Evolutionary conservation across 805 yeast species (phyloP), one percentile per base, ranked within the genome.

Genomic region (Alloascoidea africana): DNA sequence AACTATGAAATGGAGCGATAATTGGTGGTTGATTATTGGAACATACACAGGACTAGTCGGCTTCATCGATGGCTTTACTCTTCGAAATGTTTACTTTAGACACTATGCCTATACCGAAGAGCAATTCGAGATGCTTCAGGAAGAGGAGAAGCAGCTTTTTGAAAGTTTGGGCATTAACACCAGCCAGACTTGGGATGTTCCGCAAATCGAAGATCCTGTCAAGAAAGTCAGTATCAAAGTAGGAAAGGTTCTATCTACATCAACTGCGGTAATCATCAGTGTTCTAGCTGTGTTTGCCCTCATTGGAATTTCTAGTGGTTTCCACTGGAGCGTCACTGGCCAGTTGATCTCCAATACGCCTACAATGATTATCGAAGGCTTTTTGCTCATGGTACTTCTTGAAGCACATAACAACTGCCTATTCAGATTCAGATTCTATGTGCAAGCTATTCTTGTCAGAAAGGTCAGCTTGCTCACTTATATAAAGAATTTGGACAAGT

Each of bases 11-110:
- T 64, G 59, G 58, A 44, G 44, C 44, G 55, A 52, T 35, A 51
- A 60, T 39, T 63, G 68, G 69, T 63, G 67, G 67, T 47, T 63
- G 33, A 60, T 64, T 32, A 63, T 62, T 42, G 69, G 69, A 35
- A 62, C 69, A 2, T 63, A 64, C 41, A 60, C 68, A 0, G 69
- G 69, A 14, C 49, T 63, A 16, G 50, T 63, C 32, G 68, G 68
- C 1, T 63, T 62, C 42, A 38, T 59, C 35, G 68, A 63, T 42
- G 66, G 68, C 2, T 64, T 60, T 42, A 59, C 57, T 27, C 46
- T 63, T 27, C 51, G 69, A 46, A 56, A 61, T 38, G 59, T 55
- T 14, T 62, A 57, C 33, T 52, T 49, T 35, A 47, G 60, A 18
- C 49, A 46, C 16, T 47, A 49, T 4, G 14, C 32, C 16, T 41